Evolutionary conservation across 116 monocot genomes (phyloP), one percentile per base, ranked within the genome.

Genomic region (Dioscorea cayenensis): DNA sequence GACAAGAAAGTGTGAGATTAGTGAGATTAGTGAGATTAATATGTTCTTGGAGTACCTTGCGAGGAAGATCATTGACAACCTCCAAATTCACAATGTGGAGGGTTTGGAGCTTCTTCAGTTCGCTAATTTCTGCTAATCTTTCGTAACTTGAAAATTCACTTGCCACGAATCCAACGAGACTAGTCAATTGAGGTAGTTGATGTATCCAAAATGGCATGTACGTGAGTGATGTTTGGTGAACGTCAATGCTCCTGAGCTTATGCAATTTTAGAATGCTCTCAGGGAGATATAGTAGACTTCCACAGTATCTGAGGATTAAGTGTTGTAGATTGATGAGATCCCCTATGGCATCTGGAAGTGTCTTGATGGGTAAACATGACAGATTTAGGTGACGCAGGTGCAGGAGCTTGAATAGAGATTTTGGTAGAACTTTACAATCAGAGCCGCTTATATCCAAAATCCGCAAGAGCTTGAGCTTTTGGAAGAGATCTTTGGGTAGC

Each of bases 351-450:
- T 65, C 55, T 22, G 85, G 85, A 7, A 85, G 49, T 12, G 11
- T 36, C 14, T 38, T 62, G 5, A 85, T 67, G 1, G 13, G 37
- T 0, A 72, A 65, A 6, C 14, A 0, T 2, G 35, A 28, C 4
- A 81, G 60, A 49, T 80, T 28, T 2, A 85, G n/a, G n/a, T 69
- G 76, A 13, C 75, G 60, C 22, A 85, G 70, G 37, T 85, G 80
- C 11, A 81, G 48, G 10, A 85, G 69, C 19, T 72, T 51, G 17
- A 68, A 81, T 7, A 85, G 48, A 14, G 69, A 67, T 2, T 72
- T 28, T 0, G 78, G 78, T 4, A 85, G 0, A 2, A 4, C 5
- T 25, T 60, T 17, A 20, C n/a, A 5, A 75, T 49, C 4, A n/a
- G n/a, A 13, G 13, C 32, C 14, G 6, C 28, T n/a, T 14, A 81